phyloP scores from a whole-genome alignment of 2,329 filamentous ascomycete species.

The Emydomyces testavorans region DNA sequence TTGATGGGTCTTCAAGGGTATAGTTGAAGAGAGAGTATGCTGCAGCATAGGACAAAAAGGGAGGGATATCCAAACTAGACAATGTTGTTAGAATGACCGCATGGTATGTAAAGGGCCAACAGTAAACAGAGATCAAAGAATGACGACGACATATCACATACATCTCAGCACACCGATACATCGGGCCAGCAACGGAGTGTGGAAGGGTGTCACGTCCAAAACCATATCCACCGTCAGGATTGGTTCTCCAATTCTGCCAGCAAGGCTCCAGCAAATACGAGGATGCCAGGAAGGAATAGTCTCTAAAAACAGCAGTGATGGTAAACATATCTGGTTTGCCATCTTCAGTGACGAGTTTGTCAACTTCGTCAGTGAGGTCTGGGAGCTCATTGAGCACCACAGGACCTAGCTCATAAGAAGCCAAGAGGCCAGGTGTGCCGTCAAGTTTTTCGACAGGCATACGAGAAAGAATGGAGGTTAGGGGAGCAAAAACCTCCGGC shows the following conservation, averaged over 20 bases:
- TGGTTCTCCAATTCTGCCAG: conserved; percentile 55
- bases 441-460: conserved; percentile 68
- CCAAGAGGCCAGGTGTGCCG: conserved; percentile 66
- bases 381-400: conserved; percentile 63
- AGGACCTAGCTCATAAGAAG: conserved; percentile 59
- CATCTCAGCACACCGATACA: conserved; percentile 74
- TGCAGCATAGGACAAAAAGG: conserved; percentile 77
- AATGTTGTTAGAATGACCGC: conserved; percentile 9
- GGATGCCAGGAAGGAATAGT: conserved; percentile 84
- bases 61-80: conserved; percentile 59
- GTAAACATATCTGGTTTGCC: conserved; percentile 58
- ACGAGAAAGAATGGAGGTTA: conserved; percentile 60
- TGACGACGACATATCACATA: conserved; percentile 41
- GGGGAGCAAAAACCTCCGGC: conserved; percentile 59
- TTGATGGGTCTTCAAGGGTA: conserved; percentile 44
- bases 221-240: conserved; percentile 59
- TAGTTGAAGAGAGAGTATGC: conserved; percentile 55
- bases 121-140: conserved; percentile 18
- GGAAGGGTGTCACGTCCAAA: conserved; percentile 64
- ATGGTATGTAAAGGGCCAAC: background rate
- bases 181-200: conserved; percentile 62
- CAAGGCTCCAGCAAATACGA: conserved; percentile 87
- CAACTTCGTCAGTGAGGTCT: conserved; percentile 61
- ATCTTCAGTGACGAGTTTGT: conserved; percentile 46
- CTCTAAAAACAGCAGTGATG: conserved; percentile 77